Conservation (phyloP, 2,329 filamentous ascomycete genomes). For the Dichotomopilus funicola region DNA sequence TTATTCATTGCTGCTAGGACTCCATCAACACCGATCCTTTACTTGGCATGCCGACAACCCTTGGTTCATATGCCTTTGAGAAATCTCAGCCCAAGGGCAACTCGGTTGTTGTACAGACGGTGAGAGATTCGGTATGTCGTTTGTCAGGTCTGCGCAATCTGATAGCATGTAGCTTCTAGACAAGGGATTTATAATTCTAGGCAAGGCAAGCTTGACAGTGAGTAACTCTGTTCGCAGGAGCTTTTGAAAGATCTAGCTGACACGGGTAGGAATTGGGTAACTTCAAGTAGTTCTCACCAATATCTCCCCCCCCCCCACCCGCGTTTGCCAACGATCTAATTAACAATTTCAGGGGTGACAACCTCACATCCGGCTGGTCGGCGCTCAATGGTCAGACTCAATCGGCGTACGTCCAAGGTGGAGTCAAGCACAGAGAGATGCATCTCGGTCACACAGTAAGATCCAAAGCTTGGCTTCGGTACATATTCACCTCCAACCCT, state of each 20-base stretch:
- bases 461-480: neutral
- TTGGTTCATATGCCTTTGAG: neutral
- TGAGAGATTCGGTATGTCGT: neutral
- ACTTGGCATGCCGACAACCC: neutral
- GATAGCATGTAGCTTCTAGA: neutral
- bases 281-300: no score
- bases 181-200: neutral
- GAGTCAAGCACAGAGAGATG: neutral
- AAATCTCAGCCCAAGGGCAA: neutral
- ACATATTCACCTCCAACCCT: neutral
- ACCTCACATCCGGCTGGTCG: neutral
- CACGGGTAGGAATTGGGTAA: no score
- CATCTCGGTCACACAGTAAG: neutral
- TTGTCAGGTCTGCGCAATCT: no score
- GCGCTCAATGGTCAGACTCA: neutral
- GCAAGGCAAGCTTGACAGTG: conserved; percentile 1
- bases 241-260: neutral
- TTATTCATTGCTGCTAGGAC: neutral
- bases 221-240: neutral
- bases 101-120: neutral
- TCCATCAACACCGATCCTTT: neutral
- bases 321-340: no score
- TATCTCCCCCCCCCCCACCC: no score
- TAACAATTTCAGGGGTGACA: no score
- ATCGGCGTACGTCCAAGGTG: neutral